phyloP scores from a whole-genome alignment of 139 green algal species.

The Zygnema circumcarinatum region DNA sequence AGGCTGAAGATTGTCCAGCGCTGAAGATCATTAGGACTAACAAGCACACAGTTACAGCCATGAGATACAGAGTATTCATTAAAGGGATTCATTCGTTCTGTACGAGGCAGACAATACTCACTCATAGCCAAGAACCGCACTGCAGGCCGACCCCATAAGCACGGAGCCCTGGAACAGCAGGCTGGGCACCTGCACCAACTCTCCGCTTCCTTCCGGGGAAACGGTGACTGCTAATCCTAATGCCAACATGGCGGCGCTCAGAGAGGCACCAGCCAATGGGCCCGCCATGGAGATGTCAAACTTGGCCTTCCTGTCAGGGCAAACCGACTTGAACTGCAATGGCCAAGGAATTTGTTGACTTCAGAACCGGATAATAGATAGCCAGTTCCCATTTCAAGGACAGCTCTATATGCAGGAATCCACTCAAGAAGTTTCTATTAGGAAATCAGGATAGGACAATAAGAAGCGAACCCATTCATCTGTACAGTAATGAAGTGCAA shows the following conservation, averaged over 20 bases:
- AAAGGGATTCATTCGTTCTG: too few relatives aligned
- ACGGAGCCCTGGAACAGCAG: slow-evolving; percentile 55
- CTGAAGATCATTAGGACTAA: too few relatives aligned
- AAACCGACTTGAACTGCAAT: slow-evolving; percentile 50
- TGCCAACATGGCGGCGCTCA: slow-evolving; percentile 50
- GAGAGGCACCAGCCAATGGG: slow-evolving; percentile 23
- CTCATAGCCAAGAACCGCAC: slow-evolving; percentile 49
- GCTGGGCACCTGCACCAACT: slow-evolving; percentile 50
- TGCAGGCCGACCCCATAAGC: slow-evolving; percentile 24
- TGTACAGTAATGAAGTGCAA: too few relatives aligned
- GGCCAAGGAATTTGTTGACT: neutral
- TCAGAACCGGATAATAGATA: neutral
- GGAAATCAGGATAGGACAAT: too few relatives aligned
- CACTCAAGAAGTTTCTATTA: too few relatives aligned
- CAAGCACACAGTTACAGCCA: too few relatives aligned
- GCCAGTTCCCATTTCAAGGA: too few relatives aligned
- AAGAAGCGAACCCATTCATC: too few relatives aligned
- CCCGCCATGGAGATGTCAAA: slow-evolving; percentile 57
- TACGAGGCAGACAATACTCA: slow-evolving; percentile 34
- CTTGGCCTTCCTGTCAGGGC: slow-evolving; percentile 49
- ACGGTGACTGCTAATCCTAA: slow-evolving; percentile 34
- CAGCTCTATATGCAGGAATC: too few relatives aligned
- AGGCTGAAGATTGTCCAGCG: too few relatives aligned
- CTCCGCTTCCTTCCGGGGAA: slow-evolving; percentile 8
- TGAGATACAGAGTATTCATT: too few relatives aligned